Conservation (phyloP, 2,329 filamentous ascomycete species). For the Exophiala bonariae region DNA sequence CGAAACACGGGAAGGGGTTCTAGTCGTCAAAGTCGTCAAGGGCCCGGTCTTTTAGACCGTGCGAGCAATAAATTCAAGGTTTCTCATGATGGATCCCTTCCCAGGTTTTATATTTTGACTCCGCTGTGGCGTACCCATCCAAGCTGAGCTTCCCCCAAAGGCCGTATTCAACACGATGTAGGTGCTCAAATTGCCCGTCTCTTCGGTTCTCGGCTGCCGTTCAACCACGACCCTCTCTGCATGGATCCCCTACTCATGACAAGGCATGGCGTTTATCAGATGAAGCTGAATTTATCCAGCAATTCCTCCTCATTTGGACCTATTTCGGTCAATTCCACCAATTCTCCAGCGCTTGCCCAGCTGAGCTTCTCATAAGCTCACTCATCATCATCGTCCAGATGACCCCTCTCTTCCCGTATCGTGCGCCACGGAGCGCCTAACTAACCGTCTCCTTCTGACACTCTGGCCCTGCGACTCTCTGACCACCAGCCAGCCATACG, state of each 20-base stretch:
- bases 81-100: too few species aligned
- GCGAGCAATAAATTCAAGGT: too few species aligned
- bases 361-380: not conserved
- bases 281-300: not conserved
- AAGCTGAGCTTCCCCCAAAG: constrained; percentile 12
- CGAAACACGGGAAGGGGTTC: too few species aligned
- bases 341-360: not conserved
- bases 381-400: constrained; percentile 1
- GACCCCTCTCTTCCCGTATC: not conserved
- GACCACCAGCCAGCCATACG: too few species aligned
- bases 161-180: not conserved
- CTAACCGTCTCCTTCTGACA: too few species aligned
- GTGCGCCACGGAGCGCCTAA: too few species aligned
- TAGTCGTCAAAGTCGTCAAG: too few species aligned
- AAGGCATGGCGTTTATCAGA: not conserved
- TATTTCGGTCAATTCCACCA: too few species aligned
- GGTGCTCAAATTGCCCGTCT: constrained; percentile 1
- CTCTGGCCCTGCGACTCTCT: too few species aligned
- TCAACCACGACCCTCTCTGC: not conserved
- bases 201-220: constrained; percentile 17
- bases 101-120: not conserved
- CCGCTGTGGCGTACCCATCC: constrained; percentile 15
- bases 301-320: too few species aligned
- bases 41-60: too few species aligned
- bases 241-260: not conserved